These are phyloP conservation scores for Pugionium dolabratum DNA, from an alignment of 345 rosid species.

Conservation along the genomic window DNA sequence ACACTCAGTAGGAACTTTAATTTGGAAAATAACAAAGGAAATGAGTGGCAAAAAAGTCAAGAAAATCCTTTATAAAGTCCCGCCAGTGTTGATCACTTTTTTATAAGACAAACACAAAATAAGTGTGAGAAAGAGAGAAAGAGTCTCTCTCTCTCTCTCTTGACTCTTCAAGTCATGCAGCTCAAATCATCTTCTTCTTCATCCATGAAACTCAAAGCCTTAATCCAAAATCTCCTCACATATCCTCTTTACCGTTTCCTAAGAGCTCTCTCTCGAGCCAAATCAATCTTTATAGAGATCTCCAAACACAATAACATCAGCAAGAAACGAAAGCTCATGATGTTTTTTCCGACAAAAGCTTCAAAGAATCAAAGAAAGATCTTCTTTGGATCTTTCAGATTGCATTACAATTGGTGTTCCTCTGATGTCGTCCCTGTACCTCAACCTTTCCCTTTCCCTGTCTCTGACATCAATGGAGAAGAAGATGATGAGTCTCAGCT, in stretches of 20 bases:
- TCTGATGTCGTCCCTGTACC: slow-evolving; percentile 67
- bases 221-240: slow-evolving; percentile 63
- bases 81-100: slow-evolving; percentile 38
- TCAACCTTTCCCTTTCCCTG: slow-evolving; percentile 39
- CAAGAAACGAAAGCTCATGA: slow-evolving; percentile 34
- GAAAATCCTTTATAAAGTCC: slow-evolving; percentile 50
- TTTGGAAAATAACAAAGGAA: slow-evolving; percentile 9
- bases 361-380: slow-evolving; percentile 55
- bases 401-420: slow-evolving; percentile 93
- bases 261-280: slow-evolving; percentile 64
- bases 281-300: slow-evolving; percentile 51
- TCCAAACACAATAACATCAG: slow-evolving; percentile 40
- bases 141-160: slow-evolving; percentile 17
- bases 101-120: slow-evolving; percentile 15
- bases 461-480: slow-evolving; percentile 34
- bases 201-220: slow-evolving; percentile 64
- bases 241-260: slow-evolving; percentile 55
- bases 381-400: slow-evolving; percentile 77
- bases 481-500: slow-evolving; percentile 47
- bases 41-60: slow-evolving; percentile 41
- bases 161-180: slow-evolving; percentile 28
- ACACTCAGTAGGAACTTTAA: slow-evolving; percentile 23
- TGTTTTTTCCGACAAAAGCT: slow-evolving; percentile 47
- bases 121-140: slow-evolving; percentile 30
- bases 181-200: slow-evolving; percentile 36